Percentiles rank a stretch among this genome's conserved stretches.
Evolutionary conservation across 495 filamentous ascomycete genomes (phyloP).

Genomic region (Neurospora africana): DNA sequence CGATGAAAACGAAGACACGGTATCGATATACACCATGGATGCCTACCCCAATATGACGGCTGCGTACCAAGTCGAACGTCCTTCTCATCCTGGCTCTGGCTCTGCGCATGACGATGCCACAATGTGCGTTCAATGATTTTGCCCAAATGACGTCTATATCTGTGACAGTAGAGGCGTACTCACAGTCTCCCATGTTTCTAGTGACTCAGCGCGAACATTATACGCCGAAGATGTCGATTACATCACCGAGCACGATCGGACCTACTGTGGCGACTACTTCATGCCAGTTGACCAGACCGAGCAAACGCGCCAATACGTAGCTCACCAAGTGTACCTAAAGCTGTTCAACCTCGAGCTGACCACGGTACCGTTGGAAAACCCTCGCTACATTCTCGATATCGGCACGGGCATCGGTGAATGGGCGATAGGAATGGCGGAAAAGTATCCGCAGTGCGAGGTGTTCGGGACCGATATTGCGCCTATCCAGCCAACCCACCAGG

Average conservation of each 20-base stretch:
- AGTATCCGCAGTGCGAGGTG: conserved; percentile 51
- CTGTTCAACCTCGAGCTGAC: conserved; percentile 50
- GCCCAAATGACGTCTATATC: not conserved
- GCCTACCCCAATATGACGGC: conserved; percentile 23
- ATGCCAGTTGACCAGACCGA: conserved; percentile 71
- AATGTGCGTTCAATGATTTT: conserved; percentile 23
- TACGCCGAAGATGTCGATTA: conserved; percentile 46
- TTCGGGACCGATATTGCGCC: conserved; percentile 60
- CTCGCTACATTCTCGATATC: conserved; percentile 53
- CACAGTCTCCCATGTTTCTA: conserved; percentile 1
- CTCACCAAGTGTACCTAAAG: conserved; percentile 55
- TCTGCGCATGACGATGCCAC: conserved; percentile 29
- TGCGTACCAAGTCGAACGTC: conserved; percentile 18
- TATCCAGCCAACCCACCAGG: conserved; percentile 41
- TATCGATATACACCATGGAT: conserved; percentile 20
- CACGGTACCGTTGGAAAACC: conserved; percentile 43
- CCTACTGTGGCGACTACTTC: conserved; percentile 59
- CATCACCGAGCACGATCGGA: conserved; percentile 51
- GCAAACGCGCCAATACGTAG: conserved; percentile 57
- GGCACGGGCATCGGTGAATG: conserved; percentile 63
- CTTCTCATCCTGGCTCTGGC: conserved; percentile 2
- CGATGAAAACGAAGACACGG: conserved; percentile 5
- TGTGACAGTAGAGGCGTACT: not conserved
- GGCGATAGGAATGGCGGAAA: conserved; percentile 62
- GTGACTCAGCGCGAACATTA: conserved; percentile 49